Percentiles rank a stretch among this genome's conserved stretches.
Conservation (phyloP, 163 green algal genomes). For the Scenedesmus sp. region DNA sequence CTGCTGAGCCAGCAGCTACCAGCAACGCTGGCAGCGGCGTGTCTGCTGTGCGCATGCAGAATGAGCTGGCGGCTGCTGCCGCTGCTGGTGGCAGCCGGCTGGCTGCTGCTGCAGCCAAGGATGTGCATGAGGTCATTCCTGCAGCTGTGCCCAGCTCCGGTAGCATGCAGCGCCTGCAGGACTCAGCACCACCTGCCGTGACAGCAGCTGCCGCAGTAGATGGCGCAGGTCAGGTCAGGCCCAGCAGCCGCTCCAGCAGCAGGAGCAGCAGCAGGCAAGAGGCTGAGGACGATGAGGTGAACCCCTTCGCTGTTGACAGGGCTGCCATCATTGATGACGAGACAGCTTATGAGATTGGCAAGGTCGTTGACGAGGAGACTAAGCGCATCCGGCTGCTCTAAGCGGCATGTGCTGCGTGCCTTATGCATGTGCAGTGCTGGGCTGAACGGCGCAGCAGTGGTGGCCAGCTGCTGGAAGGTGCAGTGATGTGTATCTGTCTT, state of each 20-base stretch:
- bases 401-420: too few species aligned
- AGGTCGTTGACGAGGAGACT: slow-evolving; percentile 9
- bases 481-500: neutral
- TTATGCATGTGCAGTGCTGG: too few species aligned
- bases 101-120: neutral
- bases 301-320: slow-evolving; percentile 33
- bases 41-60: neutral
- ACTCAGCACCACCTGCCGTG: neutral
- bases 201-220: slow-evolving; percentile 8
- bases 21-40: neutral
- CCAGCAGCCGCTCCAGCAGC: neutral
- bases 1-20: neutral
- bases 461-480: neutral
- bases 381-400: slow-evolving; percentile 9
- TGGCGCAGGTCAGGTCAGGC: neutral
- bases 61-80: slow-evolving; percentile 16
- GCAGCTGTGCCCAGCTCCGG: neutral
- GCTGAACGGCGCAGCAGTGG: neutral
- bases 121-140: slow-evolving; percentile 10
- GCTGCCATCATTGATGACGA: slow-evolving; percentile 6
- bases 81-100: slow-evolving; percentile 16
- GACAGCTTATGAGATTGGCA: neutral
- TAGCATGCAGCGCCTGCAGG: slow-evolving; percentile 35
- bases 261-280: neutral
- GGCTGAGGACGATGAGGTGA: neutral